phyloP scores from a whole-genome alignment of 129 eudicot genomes.

The Pittosporum tobira region DNA sequence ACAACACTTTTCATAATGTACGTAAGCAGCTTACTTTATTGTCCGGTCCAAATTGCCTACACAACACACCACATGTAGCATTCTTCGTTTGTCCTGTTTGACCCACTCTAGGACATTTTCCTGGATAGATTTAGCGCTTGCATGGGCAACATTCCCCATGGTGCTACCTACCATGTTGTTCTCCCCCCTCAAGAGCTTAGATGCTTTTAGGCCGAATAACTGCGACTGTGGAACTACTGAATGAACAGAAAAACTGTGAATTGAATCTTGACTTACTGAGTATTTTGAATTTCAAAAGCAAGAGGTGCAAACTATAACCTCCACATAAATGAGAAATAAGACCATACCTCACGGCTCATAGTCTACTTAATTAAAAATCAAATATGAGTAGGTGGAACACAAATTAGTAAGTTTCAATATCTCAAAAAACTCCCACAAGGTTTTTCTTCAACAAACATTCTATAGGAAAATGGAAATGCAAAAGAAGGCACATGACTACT shows the following conservation, averaged over 20 bases:
- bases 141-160: constrained; percentile 59
- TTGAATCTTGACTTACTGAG: no score
- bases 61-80: constrained; percentile 99
- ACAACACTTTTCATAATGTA: background rate
- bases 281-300: background rate
- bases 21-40: constrained; percentile 56
- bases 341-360: background rate
- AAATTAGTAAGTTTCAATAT: background rate
- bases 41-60: constrained; percentile 97
- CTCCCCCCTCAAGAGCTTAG: constrained; percentile 41
- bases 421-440: background rate
- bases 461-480: no score
- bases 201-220: constrained; percentile 40
- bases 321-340: no score
- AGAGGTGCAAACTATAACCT: background rate
- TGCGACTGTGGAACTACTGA: constrained; percentile 54
- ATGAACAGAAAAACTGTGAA: constrained; percentile 6
- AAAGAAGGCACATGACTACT: no score
- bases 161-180: constrained; percentile 25
- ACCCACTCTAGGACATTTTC: constrained; percentile 87
- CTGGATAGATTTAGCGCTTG: constrained; percentile 53
- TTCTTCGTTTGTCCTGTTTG: constrained; percentile 83
- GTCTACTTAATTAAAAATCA: background rate
- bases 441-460: background rate
- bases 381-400: background rate